Conservation (phyloP, 2,329 filamentous ascomycete genomes). For the Delphinella strobiligena region DNA sequence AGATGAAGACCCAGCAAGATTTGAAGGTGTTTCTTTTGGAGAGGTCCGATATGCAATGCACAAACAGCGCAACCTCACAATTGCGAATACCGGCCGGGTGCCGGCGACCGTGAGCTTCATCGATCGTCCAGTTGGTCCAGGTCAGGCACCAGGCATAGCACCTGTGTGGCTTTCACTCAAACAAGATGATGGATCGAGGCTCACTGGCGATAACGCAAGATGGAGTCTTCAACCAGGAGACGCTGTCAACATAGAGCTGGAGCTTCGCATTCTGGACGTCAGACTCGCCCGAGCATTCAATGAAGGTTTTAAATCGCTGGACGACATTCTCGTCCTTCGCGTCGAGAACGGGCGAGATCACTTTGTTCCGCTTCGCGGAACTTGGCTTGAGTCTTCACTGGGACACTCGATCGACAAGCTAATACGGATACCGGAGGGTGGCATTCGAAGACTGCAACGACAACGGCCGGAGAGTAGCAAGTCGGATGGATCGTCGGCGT, state of each 20-base stretch:
- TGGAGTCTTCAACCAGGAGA: constrained; percentile 77
- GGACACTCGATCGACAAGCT: constrained; percentile 81
- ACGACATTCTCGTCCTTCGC: constrained; percentile 79
- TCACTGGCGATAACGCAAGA: constrained; percentile 12
- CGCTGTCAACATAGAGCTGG: constrained; percentile 58
- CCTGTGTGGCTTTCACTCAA: constrained; percentile 58
- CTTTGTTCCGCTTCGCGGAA: constrained; percentile 69
- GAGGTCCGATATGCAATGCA: constrained; percentile 56
- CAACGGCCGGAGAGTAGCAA: constrained; percentile 31
- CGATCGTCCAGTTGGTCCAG: constrained; percentile 48
- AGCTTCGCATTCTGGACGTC: constrained; percentile 53
- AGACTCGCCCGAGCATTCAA: constrained; percentile 60
- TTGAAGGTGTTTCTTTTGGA: constrained; percentile 65
- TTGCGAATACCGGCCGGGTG: constrained; percentile 86
- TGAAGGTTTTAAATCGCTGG: constrained; percentile 50
- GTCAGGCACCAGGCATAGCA: constrained; percentile 28
- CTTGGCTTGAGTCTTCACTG: constrained; percentile 73
- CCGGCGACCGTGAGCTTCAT: constrained; percentile 70
- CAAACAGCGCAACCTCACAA: constrained; percentile 57
- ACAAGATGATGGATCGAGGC: constrained; percentile 14
- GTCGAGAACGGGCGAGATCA: constrained; percentile 79
- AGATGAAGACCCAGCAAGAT: constrained; percentile 25
- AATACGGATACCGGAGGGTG: constrained; percentile 66
- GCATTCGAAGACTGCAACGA: constrained; percentile 59
- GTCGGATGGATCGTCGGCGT: background rate